These are phyloP conservation scores for Hortaea werneckii DNA, from an alignment of 2,329 filamentous ascomycete species.

Conservation along the genomic window DNA sequence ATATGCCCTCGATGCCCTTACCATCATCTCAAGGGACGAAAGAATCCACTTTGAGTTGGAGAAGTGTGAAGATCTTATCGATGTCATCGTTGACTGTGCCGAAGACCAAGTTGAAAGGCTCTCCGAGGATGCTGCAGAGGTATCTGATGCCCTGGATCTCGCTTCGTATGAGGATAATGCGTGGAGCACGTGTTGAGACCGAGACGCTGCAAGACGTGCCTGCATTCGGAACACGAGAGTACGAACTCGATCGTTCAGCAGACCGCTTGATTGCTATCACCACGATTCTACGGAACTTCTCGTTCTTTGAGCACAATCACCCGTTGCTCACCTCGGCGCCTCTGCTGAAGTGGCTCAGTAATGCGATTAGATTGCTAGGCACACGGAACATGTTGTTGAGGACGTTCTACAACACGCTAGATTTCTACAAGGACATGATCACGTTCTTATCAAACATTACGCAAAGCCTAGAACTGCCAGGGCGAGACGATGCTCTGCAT, in stretches of 20 bases:
- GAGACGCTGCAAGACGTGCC: constrained; percentile 62
- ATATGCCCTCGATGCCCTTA: constrained; percentile 74
- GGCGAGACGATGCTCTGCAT: constrained; percentile 76
- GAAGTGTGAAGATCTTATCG: constrained; percentile 77
- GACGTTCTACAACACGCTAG: constrained; percentile 72
- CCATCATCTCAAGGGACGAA: constrained; percentile 56
- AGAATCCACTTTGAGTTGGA: constrained; percentile 57
- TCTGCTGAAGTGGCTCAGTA: constrained; percentile 74
- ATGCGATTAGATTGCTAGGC: constrained; percentile 74
- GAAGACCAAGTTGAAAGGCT: constrained; percentile 79
- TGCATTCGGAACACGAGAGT: constrained; percentile 63
- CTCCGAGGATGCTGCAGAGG: constrained; percentile 73
- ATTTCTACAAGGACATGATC: constrained; percentile 95
- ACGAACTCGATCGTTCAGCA: constrained; percentile 76
- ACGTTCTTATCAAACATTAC: constrained; percentile 77
- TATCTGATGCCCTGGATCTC: constrained; percentile 77
- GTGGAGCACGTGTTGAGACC: constrained; percentile 54
- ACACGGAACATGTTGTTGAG: constrained; percentile 80
- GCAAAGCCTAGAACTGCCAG: constrained; percentile 68
- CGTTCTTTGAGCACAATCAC: constrained; percentile 74
- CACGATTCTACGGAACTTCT: constrained; percentile 84
- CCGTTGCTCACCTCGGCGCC: constrained; percentile 60
- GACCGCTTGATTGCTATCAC: constrained; percentile 84
- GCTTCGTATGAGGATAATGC: constrained; percentile 80
- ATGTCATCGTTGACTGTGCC: constrained; percentile 79